phyloP scores from a whole-genome alignment of 108 stramenopile genomes.

The Cyclotella choctawhatcheeana region DNA sequence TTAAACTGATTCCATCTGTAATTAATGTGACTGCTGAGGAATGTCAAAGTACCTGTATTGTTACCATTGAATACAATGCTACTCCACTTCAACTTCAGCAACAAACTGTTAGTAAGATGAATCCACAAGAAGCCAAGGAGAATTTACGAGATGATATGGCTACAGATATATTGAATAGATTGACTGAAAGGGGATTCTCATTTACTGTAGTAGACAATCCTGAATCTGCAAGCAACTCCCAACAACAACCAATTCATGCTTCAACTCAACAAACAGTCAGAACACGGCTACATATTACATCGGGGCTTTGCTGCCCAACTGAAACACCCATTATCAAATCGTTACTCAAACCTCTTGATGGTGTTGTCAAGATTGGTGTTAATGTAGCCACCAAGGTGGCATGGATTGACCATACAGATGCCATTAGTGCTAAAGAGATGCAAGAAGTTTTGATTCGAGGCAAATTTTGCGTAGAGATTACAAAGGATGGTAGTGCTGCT shows the following conservation, averaged over 20 bases:
- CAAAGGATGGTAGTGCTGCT: slow-evolving; percentile 61
- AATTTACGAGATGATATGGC: neutral
- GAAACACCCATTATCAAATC: slow-evolving; percentile 73
- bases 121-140: slow-evolving; percentile 2
- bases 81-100: neutral
- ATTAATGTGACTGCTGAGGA: neutral
- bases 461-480: slow-evolving; percentile 66
- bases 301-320: slow-evolving; percentile 84
- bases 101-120: neutral
- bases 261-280: slow-evolving; percentile 10
- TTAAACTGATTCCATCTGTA: neutral
- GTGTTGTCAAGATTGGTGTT: slow-evolving; percentile 72
- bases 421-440: slow-evolving; percentile 53
- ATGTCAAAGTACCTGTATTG: neutral
- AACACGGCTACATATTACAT: slow-evolving; percentile 46
- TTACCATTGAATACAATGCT: slow-evolving; percentile 1
- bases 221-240: neutral
- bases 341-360: slow-evolving; percentile 66
- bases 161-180: slow-evolving; percentile 2
- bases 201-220: slow-evolving; percentile 3
- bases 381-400: slow-evolving; percentile 84
- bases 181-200: neutral
- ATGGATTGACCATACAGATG: slow-evolving; percentile 70
- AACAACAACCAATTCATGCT: neutral
- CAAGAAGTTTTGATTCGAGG: slow-evolving; percentile 55